phyloP scores from a whole-genome alignment of 768 basidiomycete genomes.

The Filobasidium wieringae region DNA sequence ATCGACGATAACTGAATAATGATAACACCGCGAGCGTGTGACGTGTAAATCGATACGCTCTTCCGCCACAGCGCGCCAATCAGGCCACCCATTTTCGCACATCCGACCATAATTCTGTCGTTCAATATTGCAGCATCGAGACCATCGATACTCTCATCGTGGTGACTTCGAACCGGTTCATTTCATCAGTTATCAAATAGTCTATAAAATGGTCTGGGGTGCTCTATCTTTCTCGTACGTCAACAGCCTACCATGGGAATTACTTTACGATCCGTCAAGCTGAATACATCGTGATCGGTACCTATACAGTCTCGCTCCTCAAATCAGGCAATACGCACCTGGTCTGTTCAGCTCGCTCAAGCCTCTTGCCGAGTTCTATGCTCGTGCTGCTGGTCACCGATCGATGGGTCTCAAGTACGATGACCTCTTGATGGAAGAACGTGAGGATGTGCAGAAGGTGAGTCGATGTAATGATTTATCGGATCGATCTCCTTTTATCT shows the following conservation, averaged over 20 bases:
- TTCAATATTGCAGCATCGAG: too few relatives aligned
- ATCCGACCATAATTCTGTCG: too few relatives aligned
- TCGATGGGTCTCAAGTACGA: conserved; percentile 83
- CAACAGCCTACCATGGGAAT: too few relatives aligned
- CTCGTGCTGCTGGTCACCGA: conserved; percentile 67
- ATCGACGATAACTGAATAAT: too few relatives aligned
- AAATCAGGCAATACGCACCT: conserved; percentile 53
- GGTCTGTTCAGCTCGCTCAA: conserved; percentile 57
- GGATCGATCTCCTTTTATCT: neutral
- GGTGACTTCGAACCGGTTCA: too few relatives aligned
- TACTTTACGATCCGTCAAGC: neutral
- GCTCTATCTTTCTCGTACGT: conserved; percentile 17
- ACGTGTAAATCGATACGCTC: too few relatives aligned
- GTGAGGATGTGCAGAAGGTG: conserved; percentile 34
- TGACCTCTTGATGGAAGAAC: conserved; percentile 53
- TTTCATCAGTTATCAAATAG: too few relatives aligned
- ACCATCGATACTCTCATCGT: too few relatives aligned
- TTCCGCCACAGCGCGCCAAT: too few relatives aligned
- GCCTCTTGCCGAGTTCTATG: conserved; percentile 74
- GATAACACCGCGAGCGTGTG: too few relatives aligned
- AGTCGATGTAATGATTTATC: neutral
- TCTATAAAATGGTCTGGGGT: conserved; percentile 16
- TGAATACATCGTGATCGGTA: neutral
- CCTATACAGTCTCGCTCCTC: conserved; percentile 49
- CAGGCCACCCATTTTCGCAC: too few relatives aligned